phyloP scores from a whole-genome alignment of 2,329 filamentous ascomycete species.

The Sporothrix brasiliensis region DNA sequence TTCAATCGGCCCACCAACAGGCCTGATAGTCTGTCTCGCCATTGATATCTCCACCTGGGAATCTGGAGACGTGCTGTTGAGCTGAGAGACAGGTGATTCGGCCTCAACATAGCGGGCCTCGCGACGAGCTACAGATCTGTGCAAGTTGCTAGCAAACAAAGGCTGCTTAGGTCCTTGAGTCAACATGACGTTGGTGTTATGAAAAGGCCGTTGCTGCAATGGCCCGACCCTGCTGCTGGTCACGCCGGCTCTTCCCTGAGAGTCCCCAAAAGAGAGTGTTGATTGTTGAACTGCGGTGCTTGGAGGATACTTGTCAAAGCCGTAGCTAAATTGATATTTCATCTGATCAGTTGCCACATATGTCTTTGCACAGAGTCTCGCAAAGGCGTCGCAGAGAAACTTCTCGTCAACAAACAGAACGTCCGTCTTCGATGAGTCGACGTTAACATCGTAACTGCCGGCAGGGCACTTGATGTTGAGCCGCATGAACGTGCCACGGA shows the following conservation, averaged over 20 bases:
- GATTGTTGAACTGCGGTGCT: slow-evolving; percentile 24
- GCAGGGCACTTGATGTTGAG: slow-evolving; percentile 65
- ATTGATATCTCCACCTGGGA: neutral
- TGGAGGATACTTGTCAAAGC: neutral
- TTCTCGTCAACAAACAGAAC: slow-evolving; percentile 66
- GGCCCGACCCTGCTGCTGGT: neutral
- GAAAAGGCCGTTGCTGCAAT: neutral
- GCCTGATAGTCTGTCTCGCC: neutral
- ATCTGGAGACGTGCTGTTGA: neutral
- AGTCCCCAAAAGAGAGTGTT: neutral
- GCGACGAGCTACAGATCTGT: neutral
- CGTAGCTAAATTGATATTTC: neutral
- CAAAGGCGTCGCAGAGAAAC: slow-evolving; percentile 51
- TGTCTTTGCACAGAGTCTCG: slow-evolving; percentile 45
- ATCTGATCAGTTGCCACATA: neutral
- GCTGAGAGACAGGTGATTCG: neutral
- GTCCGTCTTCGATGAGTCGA: slow-evolving; percentile 72
- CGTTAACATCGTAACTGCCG: slow-evolving; percentile 69
- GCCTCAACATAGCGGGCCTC: neutral
- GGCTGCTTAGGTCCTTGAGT: neutral
- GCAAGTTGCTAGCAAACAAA: neutral
- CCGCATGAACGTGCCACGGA: slow-evolving; percentile 61
- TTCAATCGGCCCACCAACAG: neutral
- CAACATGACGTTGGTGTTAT: neutral
- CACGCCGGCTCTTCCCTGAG: neutral